Percentiles rank a stretch among this genome's conserved stretches.
Conservation (phyloP, 495 filamentous ascomycete genomes). For the Melanomma pulvis-pyrius region DNA sequence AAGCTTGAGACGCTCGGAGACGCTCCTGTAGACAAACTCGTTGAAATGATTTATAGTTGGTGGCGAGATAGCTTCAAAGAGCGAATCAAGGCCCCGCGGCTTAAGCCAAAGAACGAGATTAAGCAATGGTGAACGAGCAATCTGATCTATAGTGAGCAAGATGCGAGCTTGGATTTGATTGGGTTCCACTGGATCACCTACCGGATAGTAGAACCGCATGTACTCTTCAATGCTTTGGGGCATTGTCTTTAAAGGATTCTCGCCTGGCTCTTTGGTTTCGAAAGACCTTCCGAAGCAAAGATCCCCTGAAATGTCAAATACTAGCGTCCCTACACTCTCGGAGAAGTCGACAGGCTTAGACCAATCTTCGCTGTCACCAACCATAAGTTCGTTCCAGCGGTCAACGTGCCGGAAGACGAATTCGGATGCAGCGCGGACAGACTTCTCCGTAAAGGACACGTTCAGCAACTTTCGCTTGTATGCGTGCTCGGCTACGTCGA, state of each 20-base stretch:
- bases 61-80: not conserved
- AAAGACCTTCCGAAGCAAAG: conserved; percentile 19
- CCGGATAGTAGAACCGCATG: conserved; percentile 13
- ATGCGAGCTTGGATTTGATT: not conserved
- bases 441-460: conserved; percentile 40
- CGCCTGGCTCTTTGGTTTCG: conserved; percentile 19
- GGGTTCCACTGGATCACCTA: not conserved
- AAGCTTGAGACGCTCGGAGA: not conserved
- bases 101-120: conserved; percentile 15
- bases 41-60: not conserved
- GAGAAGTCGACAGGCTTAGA: conserved; percentile 3
- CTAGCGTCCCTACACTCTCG: not conserved
- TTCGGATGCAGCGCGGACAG: conserved; percentile 26
- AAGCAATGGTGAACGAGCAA: conserved; percentile 4
- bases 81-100: conserved; percentile 2
- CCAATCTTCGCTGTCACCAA: conserved; percentile 9
- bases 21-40: not conserved
- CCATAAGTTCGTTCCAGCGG: conserved; percentile 40
- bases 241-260: conserved; percentile 31
- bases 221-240: conserved; percentile 34
- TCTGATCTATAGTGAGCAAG: not conserved
- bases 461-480: conserved; percentile 40
- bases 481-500: conserved; percentile 39
- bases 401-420: conserved; percentile 35
- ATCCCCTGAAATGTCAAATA: conserved; percentile 27